Conservation (phyloP, 805 yeast genomes). For the Wickerhamomyces ciferrii region DNA sequence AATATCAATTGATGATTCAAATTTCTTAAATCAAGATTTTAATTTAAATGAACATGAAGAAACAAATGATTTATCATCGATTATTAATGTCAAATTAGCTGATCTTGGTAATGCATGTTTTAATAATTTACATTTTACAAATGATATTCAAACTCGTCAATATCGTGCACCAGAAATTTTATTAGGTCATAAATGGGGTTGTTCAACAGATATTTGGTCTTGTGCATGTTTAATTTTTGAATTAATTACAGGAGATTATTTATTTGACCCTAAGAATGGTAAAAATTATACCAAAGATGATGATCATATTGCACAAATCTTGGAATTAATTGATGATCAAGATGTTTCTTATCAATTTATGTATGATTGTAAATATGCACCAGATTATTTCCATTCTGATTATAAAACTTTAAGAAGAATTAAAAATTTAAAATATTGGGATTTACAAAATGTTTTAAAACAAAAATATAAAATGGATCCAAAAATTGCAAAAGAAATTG, state of each 20-base stretch:
- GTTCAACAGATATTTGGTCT: slow-evolving; percentile 59
- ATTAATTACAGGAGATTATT: slow-evolving; percentile 54
- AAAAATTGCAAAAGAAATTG: slow-evolving; percentile 43
- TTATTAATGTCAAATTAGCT: slow-evolving; percentile 45
- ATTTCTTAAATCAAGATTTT: neutral
- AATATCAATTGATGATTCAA: neutral
- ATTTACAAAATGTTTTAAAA: slow-evolving; percentile 57
- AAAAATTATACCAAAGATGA: slow-evolving; percentile 44
- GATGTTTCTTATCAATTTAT: slow-evolving; percentile 35
- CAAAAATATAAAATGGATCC: slow-evolving; percentile 69
- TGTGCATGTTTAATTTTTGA: slow-evolving; percentile 55
- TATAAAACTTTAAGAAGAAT: slow-evolving; percentile 51
- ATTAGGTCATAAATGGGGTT: slow-evolving; percentile 56
- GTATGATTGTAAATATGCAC: slow-evolving; percentile 32
- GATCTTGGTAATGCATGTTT: slow-evolving; percentile 72
- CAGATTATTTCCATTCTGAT: slow-evolving; percentile 42
- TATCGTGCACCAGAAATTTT: slow-evolving; percentile 63
- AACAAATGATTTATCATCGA: neutral
- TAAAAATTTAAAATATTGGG: slow-evolving; percentile 72
- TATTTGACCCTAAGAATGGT: slow-evolving; percentile 56
- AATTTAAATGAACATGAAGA: neutral
- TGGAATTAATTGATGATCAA: slow-evolving; percentile 41
- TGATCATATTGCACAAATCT: slow-evolving; percentile 58
- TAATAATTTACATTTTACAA: slow-evolving; percentile 56
- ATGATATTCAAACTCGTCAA: slow-evolving; percentile 66